Base-by-base conservation (phyloP, 177 flowering plant species). In the Telopea speciosissima region DNA sequence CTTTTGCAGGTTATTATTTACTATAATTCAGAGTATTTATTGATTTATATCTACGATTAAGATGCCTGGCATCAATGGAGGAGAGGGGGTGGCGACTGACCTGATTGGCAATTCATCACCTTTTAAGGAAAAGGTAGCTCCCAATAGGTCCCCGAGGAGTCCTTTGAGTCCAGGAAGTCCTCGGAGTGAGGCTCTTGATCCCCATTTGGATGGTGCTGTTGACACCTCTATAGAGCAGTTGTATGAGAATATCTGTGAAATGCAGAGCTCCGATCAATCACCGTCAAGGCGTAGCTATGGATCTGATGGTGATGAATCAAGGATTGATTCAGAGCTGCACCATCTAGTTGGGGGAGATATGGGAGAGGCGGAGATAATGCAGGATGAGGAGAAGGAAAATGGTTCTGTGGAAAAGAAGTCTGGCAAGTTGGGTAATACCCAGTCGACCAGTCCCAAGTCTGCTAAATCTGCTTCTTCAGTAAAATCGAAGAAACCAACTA, bases 261-360 rank as follows among this genome's bases (percentile, higher is more conserved):
- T 93, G 97, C 95, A 88, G 78, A 93, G 98, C 73, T 91, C 97
- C 60, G 95, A 91, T 80, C 86, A 77, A 31, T 91, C 97, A 5
- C 92, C 91, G 10, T 89, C 93, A 0, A 86, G 96, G 82, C 79
- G 68, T 31, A 93, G 98, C 72, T 89, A 82, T 83, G 90, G 85
- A 68, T 93, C 96, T 2, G 83, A 88, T 72, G 93, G 92, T 24
- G 93, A 85, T 14, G 96, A 91, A 74, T 93, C 98, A 25, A 83
- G 90, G 81, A 86, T 93, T 75, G 98, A 93, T 79, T 91, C 91
- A 0, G 98, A 93, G 79, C 75, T 91, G 72, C 83, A 85, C 23
- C 93, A 93, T 79, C 95, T 93, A 69, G 97, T 86, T 17, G 95
- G 92, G 40, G 98, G 92, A 65, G 92, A 88, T 79, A 85, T 87